Conservation (phyloP, 495 filamentous ascomycete genomes). For the Bacidia gigantensis region DNA sequence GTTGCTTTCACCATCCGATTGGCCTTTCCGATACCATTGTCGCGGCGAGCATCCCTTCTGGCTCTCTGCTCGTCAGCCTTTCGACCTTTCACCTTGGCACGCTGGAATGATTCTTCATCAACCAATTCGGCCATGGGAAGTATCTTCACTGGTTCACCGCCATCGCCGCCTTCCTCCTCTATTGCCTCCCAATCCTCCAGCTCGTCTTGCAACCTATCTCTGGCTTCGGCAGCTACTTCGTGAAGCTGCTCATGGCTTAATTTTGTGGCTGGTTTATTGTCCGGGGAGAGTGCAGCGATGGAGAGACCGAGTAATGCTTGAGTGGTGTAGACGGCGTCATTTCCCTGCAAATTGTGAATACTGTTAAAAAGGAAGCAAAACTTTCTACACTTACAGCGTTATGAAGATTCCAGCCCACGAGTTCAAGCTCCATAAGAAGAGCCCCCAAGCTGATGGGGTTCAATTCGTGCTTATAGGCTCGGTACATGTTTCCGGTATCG, state of each 20-base stretch:
- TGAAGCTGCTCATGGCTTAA: not conserved
- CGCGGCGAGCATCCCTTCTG: not conserved
- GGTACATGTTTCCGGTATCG: slow-evolving; percentile 60
- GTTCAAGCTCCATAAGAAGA: slow-evolving; percentile 50
- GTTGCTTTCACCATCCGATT: not conserved
- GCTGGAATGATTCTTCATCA: not conserved
- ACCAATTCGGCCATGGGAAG: slow-evolving; percentile 1
- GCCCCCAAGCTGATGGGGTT: slow-evolving; percentile 40
- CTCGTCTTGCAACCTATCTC: slow-evolving; percentile 15
- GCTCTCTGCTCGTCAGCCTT: slow-evolving; percentile 10
- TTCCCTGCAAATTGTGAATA: slow-evolving; percentile 34
- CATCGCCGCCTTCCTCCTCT: slow-evolving; percentile 20
- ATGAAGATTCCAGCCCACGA: slow-evolving; percentile 54
- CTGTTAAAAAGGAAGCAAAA: not conserved
- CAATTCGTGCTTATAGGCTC: slow-evolving; percentile 34
- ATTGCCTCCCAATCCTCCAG: slow-evolving; percentile 19
- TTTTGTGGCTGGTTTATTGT: not conserved
- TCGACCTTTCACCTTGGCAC: slow-evolving; percentile 2
- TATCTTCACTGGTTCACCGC: slow-evolving; percentile 10
- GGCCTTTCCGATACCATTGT: not conserved
- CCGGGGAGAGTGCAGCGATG: slow-evolving; percentile 22
- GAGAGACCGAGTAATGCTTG: slow-evolving; percentile 58
- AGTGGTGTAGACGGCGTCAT: slow-evolving; percentile 80
- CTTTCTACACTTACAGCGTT: slow-evolving; percentile 42
- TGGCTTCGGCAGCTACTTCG: slow-evolving; percentile 13